These are phyloP conservation scores for Xylariaceae sp. DNA, from an alignment of 2,329 filamentous ascomycete species.

Conservation along the genomic window DNA sequence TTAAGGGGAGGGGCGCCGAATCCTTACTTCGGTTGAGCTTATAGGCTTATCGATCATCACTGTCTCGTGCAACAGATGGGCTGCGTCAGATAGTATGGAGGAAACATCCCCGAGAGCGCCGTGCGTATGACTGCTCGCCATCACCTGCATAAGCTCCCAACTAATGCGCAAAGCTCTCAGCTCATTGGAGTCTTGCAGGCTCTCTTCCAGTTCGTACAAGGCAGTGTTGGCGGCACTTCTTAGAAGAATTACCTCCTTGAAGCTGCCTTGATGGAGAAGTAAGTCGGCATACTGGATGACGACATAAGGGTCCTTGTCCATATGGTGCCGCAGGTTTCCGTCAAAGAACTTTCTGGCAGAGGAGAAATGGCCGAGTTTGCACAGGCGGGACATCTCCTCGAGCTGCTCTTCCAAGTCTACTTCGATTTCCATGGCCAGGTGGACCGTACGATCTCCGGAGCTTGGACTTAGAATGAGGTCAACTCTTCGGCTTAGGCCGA, in stretches of 20 bases:
- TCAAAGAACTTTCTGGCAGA: slow-evolving; percentile 19
- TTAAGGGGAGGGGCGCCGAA: background rate
- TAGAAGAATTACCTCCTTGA: slow-evolving; percentile 16
- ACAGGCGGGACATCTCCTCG: slow-evolving; percentile 24
- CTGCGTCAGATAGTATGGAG: slow-evolving; percentile 1
- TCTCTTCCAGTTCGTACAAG: slow-evolving; percentile 7
- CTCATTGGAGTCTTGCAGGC: slow-evolving; percentile 5
- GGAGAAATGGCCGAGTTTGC: slow-evolving; percentile 24
- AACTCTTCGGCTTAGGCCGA: slow-evolving; percentile 7
- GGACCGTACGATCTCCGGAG: slow-evolving; percentile 19
- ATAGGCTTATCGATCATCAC: slow-evolving; percentile 4
- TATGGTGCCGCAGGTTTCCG: slow-evolving; percentile 19
- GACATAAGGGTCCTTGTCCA: slow-evolving; percentile 22
- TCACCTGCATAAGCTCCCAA: slow-evolving; percentile 16
- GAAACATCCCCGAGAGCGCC: slow-evolving; percentile 2
- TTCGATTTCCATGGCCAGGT: slow-evolving; percentile 19
- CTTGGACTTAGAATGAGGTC: slow-evolving; percentile 15
- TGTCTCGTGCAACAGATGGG: background rate
- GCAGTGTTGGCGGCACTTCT: slow-evolving; percentile 6
- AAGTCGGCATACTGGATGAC: slow-evolving; percentile 27
- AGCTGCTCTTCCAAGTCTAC: slow-evolving; percentile 23
- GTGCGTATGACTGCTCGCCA: slow-evolving; percentile 14
- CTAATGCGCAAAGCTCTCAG: slow-evolving; percentile 9
- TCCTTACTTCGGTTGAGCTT: slow-evolving; percentile 13
- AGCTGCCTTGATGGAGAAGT: slow-evolving; percentile 26